Percentiles rank a stretch among this genome's conserved stretches.
These are phyloP conservation scores for Ophiostoma perfectum DNA, from an alignment of 2,329 filamentous ascomycete genomes.

Conservation along the genomic window DNA sequence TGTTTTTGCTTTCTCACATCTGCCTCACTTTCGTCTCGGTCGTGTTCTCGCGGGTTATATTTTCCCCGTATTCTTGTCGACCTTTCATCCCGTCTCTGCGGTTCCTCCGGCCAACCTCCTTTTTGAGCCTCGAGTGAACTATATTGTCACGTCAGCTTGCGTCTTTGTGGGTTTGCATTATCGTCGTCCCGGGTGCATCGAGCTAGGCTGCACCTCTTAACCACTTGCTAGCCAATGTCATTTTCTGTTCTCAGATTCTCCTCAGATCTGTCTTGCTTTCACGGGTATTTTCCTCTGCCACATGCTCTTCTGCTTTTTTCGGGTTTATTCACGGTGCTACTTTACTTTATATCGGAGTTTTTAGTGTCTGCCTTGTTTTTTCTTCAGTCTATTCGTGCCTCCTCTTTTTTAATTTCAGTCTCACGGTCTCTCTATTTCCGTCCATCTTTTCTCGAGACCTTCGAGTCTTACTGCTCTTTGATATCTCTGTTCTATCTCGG, in stretches of 20 bases:
- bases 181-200: background rate
- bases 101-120: background rate
- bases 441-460: background rate
- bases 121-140: background rate
- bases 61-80: background rate
- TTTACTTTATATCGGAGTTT: background rate
- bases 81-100: background rate
- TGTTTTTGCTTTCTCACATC: background rate
- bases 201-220: too few species aligned
- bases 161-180: too few species aligned
- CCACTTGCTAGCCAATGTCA: background rate
- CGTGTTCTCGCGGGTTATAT: background rate
- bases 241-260: background rate
- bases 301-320: background rate
- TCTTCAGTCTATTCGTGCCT: too few species aligned
- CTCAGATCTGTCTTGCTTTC: background rate
- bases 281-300: background rate
- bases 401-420: too few species aligned
- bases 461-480: background rate
- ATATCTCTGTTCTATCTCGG: slow-evolving; percentile 1
- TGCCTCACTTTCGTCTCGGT: background rate
- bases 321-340: background rate
- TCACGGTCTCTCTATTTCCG: too few species aligned
- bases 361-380: background rate
- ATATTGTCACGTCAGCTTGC: background rate